phyloP scores from a whole-genome alignment of 2,329 filamentous ascomycete genomes.

The Fusarium sororula region DNA sequence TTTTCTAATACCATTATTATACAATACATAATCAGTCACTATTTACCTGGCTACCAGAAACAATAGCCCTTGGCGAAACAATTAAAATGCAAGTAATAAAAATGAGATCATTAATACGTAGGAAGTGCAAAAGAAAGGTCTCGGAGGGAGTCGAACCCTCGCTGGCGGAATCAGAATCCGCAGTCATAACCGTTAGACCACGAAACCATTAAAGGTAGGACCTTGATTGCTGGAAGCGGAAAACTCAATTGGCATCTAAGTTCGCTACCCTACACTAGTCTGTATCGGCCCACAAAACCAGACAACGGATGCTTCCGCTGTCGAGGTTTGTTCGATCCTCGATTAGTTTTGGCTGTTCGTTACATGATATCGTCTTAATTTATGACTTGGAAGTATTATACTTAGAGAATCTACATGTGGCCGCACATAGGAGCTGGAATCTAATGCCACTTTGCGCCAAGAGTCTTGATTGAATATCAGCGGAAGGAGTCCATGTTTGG shows the following conservation, averaged over 20 bases:
- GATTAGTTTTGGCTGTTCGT: neutral
- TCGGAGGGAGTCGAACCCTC: conserved; percentile 1
- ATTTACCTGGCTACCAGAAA: neutral
- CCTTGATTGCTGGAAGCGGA: neutral
- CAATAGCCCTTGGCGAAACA: too few relatives aligned
- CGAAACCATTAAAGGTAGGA: neutral
- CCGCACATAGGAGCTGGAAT: neutral
- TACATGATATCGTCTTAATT: too few relatives aligned
- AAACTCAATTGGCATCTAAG: neutral
- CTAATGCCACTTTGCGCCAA: fast-evolving
- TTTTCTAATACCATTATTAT: neutral
- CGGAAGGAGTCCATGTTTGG: neutral
- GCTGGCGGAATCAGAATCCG: neutral
- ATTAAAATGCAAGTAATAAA: neutral
- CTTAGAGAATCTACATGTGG: too few relatives aligned
- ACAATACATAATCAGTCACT: neutral
- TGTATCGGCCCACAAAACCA: fast-evolving
- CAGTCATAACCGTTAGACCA: conserved; percentile 1
- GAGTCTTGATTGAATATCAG: fast-evolving
- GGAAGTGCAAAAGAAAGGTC: neutral
- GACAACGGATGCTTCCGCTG: fast-evolving
- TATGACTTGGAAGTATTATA: too few relatives aligned
- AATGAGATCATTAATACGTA: fast-evolving
- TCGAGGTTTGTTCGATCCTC: fast-evolving
- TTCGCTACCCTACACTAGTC: neutral